phyloP scores from a whole-genome alignment of 2,329 filamentous ascomycete species.

The Penicillium sp. region DNA sequence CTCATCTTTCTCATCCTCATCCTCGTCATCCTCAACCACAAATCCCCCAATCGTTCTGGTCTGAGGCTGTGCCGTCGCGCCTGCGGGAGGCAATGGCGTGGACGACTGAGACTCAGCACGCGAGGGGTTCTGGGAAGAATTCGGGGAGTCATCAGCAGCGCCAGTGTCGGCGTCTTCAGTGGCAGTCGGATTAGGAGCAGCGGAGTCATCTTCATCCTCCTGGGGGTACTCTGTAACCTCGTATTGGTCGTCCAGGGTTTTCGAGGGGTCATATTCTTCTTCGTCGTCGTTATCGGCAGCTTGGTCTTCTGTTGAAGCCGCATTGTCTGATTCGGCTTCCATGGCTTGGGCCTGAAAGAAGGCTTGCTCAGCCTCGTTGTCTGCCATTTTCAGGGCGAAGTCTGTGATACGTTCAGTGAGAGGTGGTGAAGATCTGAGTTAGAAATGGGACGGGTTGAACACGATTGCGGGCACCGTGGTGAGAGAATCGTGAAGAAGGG shows the following conservation, averaged over 20 bases:
- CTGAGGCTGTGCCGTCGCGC: slow-evolving; percentile 41
- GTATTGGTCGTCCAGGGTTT: slow-evolving; percentile 47
- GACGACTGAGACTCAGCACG: slow-evolving; percentile 37
- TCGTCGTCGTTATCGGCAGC: slow-evolving; percentile 43
- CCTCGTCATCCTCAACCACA: slow-evolving; percentile 61
- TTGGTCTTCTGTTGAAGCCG: slow-evolving; percentile 53
- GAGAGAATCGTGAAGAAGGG: background rate
- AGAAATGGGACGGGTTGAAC: background rate
- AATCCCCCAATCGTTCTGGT: slow-evolving; percentile 61
- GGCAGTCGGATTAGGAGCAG: slow-evolving; percentile 21
- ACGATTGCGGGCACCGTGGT: background rate
- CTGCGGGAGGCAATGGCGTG: slow-evolving; percentile 30
- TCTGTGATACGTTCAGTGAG: slow-evolving; percentile 9
- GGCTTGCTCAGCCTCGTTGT: slow-evolving; percentile 55
- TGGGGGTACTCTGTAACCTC: slow-evolving; percentile 34
- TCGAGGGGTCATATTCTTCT: slow-evolving; percentile 58
- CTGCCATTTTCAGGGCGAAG: slow-evolving; percentile 46
- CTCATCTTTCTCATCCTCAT: slow-evolving; percentile 55
- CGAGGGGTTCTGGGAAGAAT: slow-evolving; percentile 35
- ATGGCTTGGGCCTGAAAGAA: slow-evolving; percentile 53
- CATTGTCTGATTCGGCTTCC: slow-evolving; percentile 40
- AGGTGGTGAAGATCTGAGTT: background rate
- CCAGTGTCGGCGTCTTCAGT: slow-evolving; percentile 29
- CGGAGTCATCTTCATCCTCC: slow-evolving; percentile 22
- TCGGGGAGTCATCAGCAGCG: slow-evolving; percentile 28